Conservation (phyloP, 108 stramenopile genomes). For the Nitzschia sp. region DNA sequence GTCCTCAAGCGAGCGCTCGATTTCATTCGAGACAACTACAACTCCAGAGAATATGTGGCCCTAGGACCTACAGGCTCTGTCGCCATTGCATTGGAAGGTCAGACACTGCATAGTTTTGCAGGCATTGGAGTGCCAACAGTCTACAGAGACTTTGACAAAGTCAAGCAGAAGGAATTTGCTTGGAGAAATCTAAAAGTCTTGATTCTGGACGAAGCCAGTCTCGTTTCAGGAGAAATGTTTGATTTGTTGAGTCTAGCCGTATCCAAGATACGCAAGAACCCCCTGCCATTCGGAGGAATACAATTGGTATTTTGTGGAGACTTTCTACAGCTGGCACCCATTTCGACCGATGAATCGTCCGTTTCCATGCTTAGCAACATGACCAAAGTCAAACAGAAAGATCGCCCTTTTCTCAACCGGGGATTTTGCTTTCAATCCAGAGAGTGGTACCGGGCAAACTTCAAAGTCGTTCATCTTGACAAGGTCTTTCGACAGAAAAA, state of each 20-base stretch:
- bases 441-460: conserved; percentile 32
- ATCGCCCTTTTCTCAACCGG: conserved; percentile 34
- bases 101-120: conserved; percentile 82
- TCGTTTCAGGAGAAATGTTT: conserved; percentile 77
- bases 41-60: conserved; percentile 38
- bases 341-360: conserved; percentile 24
- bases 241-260: conserved; percentile 60
- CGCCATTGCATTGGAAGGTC: conserved; percentile 66
- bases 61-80: conserved; percentile 75
- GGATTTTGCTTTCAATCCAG: conserved; percentile 51
- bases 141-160: conserved; percentile 29
- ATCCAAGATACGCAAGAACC: conserved; percentile 31
- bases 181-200: conserved; percentile 60
- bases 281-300: conserved; percentile 84
- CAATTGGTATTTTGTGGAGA: conserved; percentile 92
- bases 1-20: conserved; percentile 49
- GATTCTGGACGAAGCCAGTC: conserved; percentile 81
- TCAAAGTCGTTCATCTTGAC: conserved; percentile 45
- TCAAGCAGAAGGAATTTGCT: conserved; percentile 47
- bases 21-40: conserved; percentile 26
- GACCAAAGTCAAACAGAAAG: not conserved
- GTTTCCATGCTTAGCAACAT: conserved; percentile 21
- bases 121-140: conserved; percentile 51
- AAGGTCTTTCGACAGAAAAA: conserved; percentile 85
- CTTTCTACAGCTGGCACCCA: conserved; percentile 78